Evolutionary conservation across 768 basidiomycete species (phyloP), one percentile per base, ranked within the genome.

Genomic region (Exsudoporus frostii): DNA sequence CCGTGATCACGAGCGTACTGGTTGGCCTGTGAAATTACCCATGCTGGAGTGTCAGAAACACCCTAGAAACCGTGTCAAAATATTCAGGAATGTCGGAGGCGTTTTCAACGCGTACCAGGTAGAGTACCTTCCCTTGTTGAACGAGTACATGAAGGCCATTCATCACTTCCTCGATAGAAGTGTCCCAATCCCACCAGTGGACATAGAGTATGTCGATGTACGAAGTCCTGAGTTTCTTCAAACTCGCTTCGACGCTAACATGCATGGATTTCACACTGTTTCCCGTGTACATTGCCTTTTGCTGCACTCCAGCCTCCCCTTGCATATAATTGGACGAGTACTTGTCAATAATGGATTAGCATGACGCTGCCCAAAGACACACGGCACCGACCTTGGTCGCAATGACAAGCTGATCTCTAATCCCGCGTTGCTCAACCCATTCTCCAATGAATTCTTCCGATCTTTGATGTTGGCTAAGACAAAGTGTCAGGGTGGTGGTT

Each of bases 141-240:
- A 79, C 74, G 25, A 79, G 64, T 15, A 64, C 64, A 54, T 80
- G 74, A 8, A 82, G 63, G 19, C 65, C 63, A 36, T 73, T 72
- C 79, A 79, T 77, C 24, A 79, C 57, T 59, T 82, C 80, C 44
- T 73, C 68, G 30, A 79, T 68, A 11, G 70, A 71, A 6, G 76
- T 76, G 9, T 72, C 64, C 53, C 70, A 77, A 53, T 79, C 78
- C 79, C 76, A 75, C 71, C 73, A 79, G 58, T 83, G 82, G 6
- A 82, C 59, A 54, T 84, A 82, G 29, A 83, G 63, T 45, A 84
- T 74, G 57, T 84, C 82, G 59, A 84, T 75, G 59, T 79, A 86
- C n/a, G 76, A 69, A 0, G 83, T 85, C 40, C 80, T 68, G 19
- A 87, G 73, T 54, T 82, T 84, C 55, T 71, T 71, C 49, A 79